Evolutionary conservation across 441 rosid species (phyloP).

Genomic region (Jatropha multifida): DNA sequence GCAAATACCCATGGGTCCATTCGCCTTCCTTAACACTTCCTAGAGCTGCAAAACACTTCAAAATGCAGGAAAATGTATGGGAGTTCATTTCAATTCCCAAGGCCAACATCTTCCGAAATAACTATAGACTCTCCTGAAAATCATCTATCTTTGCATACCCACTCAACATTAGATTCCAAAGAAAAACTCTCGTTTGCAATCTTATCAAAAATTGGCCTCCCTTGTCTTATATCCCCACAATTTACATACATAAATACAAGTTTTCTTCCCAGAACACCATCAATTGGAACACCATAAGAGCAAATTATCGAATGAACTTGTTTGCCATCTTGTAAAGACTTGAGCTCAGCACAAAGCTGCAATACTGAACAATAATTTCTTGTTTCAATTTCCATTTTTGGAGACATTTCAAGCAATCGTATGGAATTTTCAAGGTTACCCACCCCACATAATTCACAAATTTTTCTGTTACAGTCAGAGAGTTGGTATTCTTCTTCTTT

Average conservation of each 20-base stretch:
- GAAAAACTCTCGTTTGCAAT: conserved; percentile 47
- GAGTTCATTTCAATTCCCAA: conserved; percentile 46
- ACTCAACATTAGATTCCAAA: conserved; percentile 63
- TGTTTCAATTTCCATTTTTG: conserved; percentile 36
- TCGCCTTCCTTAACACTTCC: conserved; percentile 47
- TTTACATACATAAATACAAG: conserved; percentile 62
- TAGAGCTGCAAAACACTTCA: conserved; percentile 54
- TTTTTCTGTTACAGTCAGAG: conserved; percentile 33
- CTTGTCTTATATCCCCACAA: conserved; percentile 57
- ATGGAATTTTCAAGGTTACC: conserved; percentile 45
- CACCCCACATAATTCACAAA: conserved; percentile 39
- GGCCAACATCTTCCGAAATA: conserved; percentile 53
- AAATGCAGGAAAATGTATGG: conserved; percentile 54
- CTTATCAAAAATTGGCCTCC: conserved; percentile 47
- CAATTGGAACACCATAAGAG: conserved; percentile 37
- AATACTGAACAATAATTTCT: conserved; percentile 47
- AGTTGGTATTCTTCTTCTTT: conserved; percentile 25
- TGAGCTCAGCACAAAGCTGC: conserved; percentile 61
- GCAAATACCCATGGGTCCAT: conserved; percentile 54
- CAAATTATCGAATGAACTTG: conserved; percentile 50
- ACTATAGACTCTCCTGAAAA: conserved; percentile 41
- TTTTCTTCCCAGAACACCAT: conserved; percentile 57
- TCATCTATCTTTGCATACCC: conserved; percentile 53
- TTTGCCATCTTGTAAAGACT: conserved; percentile 45
- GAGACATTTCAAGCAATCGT: conserved; percentile 41